A percentile compares a stretch with the other conserved stretches of the same genome.
Evolutionary conservation across 2,329 filamentous ascomycete species (phyloP).

Genomic region (Epichloe hybrida): DNA sequence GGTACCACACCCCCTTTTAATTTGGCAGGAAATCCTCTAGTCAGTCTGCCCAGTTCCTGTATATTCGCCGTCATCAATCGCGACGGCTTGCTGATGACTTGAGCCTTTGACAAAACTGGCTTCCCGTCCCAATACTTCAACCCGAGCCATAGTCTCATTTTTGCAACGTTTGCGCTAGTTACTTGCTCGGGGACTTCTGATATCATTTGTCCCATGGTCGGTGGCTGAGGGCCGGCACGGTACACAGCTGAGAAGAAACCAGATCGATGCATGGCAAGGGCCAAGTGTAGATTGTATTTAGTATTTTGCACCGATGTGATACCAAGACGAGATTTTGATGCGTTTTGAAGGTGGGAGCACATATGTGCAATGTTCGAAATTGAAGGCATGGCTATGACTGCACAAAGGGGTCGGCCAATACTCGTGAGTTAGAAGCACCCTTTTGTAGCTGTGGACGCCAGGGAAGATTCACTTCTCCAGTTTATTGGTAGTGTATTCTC

Average conservation of each 20-base stretch:
- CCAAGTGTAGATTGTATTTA: constrained; percentile 65
- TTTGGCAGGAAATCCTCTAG: constrained; percentile 48
- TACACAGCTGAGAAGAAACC: constrained; percentile 74
- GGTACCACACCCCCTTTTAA: constrained; percentile 50
- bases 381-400: constrained; percentile 21
- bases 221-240: constrained; percentile 48
- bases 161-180: constrained; percentile 58
- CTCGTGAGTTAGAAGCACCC: background rate
- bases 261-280: constrained; percentile 65
- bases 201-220: constrained; percentile 31
- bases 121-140: constrained; percentile 80
- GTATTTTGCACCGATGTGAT: constrained; percentile 72
- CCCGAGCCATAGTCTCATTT: constrained; percentile 70
- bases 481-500: no score
- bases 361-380: constrained; percentile 64
- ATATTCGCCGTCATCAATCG: constrained; percentile 55
- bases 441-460: no score
- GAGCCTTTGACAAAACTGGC: constrained; percentile 59
- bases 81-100: constrained; percentile 59
- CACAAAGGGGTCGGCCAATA: background rate
- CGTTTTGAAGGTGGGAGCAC: constrained; percentile 87
- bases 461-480: no score
- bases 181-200: constrained; percentile 38
- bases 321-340: constrained; percentile 67
- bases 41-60: constrained; percentile 47